Percentiles rank a stretch among this genome's conserved stretches.
Conservation (phyloP, 2,329 filamentous ascomycete species). For the Neoscytalidium dimidiatum region DNA sequence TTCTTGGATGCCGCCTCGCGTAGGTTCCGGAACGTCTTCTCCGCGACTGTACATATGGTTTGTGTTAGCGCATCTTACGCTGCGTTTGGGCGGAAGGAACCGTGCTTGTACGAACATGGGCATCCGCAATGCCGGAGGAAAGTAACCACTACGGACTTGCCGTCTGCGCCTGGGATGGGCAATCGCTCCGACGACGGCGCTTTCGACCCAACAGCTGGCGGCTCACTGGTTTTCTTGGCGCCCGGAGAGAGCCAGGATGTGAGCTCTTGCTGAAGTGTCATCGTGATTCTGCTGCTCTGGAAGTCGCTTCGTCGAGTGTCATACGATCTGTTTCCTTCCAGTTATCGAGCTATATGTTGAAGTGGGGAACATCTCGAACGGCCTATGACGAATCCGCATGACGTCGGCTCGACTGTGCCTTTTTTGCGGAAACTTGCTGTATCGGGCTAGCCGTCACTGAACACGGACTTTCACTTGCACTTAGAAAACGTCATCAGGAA, state of each 20-base stretch:
- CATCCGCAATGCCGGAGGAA: slow-evolving; percentile 76
- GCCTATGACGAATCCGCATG: neutral
- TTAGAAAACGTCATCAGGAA: neutral
- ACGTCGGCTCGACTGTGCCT: neutral
- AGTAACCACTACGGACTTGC: slow-evolving; percentile 61
- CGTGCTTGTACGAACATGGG: slow-evolving; percentile 58
- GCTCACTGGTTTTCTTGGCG: slow-evolving; percentile 34
- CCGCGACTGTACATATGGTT: slow-evolving; percentile 55
- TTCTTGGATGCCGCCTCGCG: slow-evolving; percentile 30
- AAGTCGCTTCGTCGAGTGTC: neutral
- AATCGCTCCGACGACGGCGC: slow-evolving; percentile 60
- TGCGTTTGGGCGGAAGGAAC: neutral
- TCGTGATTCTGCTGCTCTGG: slow-evolving; percentile 19
- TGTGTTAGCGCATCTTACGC: neutral
- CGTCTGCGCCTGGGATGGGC: slow-evolving; percentile 50
- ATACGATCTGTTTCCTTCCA: neutral
- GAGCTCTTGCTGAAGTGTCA: slow-evolving; percentile 44
- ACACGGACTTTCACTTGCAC: neutral
- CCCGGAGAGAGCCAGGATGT: slow-evolving; percentile 44
- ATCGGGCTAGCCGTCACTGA: neutral
- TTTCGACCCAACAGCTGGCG: slow-evolving; percentile 55
- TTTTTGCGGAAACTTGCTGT: slow-evolving; percentile 5
- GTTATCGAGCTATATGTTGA: too few species aligned
- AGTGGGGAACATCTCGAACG: slow-evolving; percentile 4
- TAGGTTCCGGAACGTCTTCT: slow-evolving; percentile 59